Conservation (phyloP, 1,284 basidiomycete species). For the Ceratobasidium sp. region DNA sequence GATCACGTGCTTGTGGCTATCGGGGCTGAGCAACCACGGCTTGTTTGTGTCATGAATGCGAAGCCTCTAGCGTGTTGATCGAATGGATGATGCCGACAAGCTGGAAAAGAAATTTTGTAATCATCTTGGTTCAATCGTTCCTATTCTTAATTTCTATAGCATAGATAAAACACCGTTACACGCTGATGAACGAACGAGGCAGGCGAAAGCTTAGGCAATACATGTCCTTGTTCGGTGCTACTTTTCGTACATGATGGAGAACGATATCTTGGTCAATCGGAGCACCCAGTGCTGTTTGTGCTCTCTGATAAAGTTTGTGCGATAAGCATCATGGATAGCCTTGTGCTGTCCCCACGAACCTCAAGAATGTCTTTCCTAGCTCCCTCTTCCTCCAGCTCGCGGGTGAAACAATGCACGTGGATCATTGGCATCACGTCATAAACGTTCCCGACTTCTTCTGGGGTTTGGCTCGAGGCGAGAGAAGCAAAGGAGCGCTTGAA, state of each 20-base stretch:
- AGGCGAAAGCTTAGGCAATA: conserved; percentile 95
- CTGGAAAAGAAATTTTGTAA: too few relatives aligned
- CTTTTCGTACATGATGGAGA: conserved; percentile 86
- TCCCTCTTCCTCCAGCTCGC: conserved; percentile 73
- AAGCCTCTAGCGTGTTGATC: too few relatives aligned
- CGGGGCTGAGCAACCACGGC: too few relatives aligned
- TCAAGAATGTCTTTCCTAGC: conserved; percentile 79
- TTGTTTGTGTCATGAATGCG: too few relatives aligned
- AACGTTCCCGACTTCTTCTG: conserved; percentile 44
- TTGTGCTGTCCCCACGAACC: conserved; percentile 55
- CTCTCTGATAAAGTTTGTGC: conserved; percentile 61
- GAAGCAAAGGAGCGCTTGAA: conserved; percentile 75
- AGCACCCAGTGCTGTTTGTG: conserved; percentile 70
- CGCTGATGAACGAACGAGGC: conserved; percentile 53
- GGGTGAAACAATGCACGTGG: conserved; percentile 97
- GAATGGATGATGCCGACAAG: too few relatives aligned
- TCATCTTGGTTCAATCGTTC: too few relatives aligned
- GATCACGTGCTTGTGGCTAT: too few relatives aligned
- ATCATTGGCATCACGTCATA: conserved; percentile 75
- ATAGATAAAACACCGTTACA: neutral
- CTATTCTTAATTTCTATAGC: too few relatives aligned
- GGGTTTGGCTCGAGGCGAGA: conserved; percentile 55
- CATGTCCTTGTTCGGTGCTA: conserved; percentile 98
- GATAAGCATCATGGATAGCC: neutral
- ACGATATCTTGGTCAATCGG: conserved; percentile 61